Evolutionary conservation across 306 rosid species (phyloP), one percentile per base, ranked within the genome.

Genomic region (Corylus americana): DNA sequence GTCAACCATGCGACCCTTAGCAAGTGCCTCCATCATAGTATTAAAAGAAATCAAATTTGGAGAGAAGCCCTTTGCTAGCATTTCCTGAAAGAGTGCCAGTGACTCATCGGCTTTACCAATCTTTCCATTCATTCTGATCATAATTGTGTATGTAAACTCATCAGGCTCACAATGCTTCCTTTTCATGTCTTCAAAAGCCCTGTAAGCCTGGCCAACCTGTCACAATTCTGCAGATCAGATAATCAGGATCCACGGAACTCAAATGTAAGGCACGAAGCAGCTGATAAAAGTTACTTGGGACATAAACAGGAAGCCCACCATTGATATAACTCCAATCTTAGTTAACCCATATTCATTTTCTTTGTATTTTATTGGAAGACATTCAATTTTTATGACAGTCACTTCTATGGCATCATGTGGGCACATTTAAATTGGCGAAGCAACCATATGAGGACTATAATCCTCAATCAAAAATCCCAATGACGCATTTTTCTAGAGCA

Each of bases 101-200:
- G 92, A 68, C 75, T 90, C 92, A 2, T 89, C 87, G 18, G 88
- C 74, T 86, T 89, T 87, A 76, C 94, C 89, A 73, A 81, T 48
- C 83, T 84, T 91, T 44, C 98, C 98, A 0, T 80, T 86, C 98
- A 91, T 91, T 87, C 94, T 90, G 83, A 95, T 90, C 98, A 95
- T 91, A 73, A 95, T 91, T 17, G 97, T 92, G 85, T 89, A 92
- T 0, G 98, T 92, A 83, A 91, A 89, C 85, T 77, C 92, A 74
- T 95, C 98, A 11, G 97, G 96, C 78, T 87, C 91, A 73, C 98
- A 91, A 66, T 89, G 87, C 92, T 87, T 89, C 87, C 84, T 82
- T 80, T 88, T 92, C 98, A 95, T 95, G 71, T 95, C 98, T 81
- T 90, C 92, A 73, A 82, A 95, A 76, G 90, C 88, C 88, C 86